Percentiles rank a stretch among this genome's conserved stretches.
Conservation (phyloP, 805 yeast species). For the Metschnikowia sp. region DNA sequence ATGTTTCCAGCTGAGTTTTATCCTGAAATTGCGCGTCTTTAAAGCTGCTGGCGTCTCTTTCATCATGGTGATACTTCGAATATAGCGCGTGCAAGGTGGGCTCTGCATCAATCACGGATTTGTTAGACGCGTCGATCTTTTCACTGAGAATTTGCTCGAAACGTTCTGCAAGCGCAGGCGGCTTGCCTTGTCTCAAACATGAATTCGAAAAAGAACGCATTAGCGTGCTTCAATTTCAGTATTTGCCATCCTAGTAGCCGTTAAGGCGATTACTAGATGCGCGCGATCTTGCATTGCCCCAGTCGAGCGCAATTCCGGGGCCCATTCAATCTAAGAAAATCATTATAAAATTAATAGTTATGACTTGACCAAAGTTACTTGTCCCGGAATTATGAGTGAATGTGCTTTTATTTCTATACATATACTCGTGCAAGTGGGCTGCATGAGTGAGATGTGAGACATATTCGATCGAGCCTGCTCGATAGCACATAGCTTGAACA, state of each 20-base stretch:
- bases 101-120: constrained; percentile 18
- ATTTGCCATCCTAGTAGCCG: not conserved
- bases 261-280: too few species aligned
- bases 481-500: not conserved
- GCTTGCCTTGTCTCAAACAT: not conserved
- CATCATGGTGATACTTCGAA: not conserved
- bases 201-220: constrained; percentile 7
- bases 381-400: not conserved
- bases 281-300: not conserved
- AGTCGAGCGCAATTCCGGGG: too few species aligned
- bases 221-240: not conserved
- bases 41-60: not conserved
- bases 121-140: constrained; percentile 18
- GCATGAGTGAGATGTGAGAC: not conserved
- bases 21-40: constrained; percentile 3
- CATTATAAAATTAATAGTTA: not conserved
- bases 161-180: constrained; percentile 29
- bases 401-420: too few species aligned
- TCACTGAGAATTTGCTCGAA: constrained; percentile 33
- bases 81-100: constrained; percentile 14
- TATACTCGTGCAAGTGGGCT: not conserved
- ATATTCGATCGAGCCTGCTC: constrained; percentile 1
- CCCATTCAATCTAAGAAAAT: too few species aligned
- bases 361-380: not conserved
- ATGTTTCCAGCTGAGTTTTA: constrained; percentile 7